Base-by-base conservation (phyloP, 2,329 filamentous ascomycete species). In the Hyphodiscus sp. region DNA sequence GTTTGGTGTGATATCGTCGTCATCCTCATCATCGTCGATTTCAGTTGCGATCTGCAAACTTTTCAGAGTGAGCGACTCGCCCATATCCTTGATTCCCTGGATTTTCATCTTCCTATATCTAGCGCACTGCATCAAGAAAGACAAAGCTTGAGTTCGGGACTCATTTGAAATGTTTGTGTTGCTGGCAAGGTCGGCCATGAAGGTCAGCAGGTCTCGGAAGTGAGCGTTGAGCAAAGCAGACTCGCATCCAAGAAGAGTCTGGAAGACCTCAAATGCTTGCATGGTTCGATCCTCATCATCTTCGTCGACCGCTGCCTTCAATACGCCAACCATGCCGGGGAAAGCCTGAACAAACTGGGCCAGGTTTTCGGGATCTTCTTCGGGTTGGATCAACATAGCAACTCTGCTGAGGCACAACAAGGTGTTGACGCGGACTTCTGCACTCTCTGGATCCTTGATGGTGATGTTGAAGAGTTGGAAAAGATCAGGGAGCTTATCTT, bases 101-200 rank as follows among this genome's bases (percentile, higher is more conserved):
- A 97, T 85, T 80, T 96, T 96, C 75, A 96, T 86, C 71, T 94
- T 95, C 67, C 92, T 85, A 76, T 92, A 96, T 60, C 88, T 85
- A 26, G 96, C 88, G 60, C 83, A 87, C 75, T 96, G 91, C 75
- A 95, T 91, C 55, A 99, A 80, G 82, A 96, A 96, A 58, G 89
- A 88, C 57, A 99, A 80, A 41, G 92, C 91, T 73, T 97, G 94
- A 6, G 87, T 86, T 62, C 94, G 83, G 50, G 89, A 87, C 56
- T 96, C 92, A 42, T 95, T 89, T 45, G 91, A 86, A 45, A 89
- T 79, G 41, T 87, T 78, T 45, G 80, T 86, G 72, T 95, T 89
- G 63, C 81, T 79, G 46, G 87, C 82, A 51, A 99, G 79, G 55
- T 94, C 86, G 65, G 95, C 86, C 89, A 97, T 97, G 77, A 97